Percentiles rank a stretch among this genome's conserved stretches.
These are phyloP conservation scores for Rhizopus microsporus DNA, from an alignment of 371 early-diverging fungal genomes.

Conservation along the genomic window DNA sequence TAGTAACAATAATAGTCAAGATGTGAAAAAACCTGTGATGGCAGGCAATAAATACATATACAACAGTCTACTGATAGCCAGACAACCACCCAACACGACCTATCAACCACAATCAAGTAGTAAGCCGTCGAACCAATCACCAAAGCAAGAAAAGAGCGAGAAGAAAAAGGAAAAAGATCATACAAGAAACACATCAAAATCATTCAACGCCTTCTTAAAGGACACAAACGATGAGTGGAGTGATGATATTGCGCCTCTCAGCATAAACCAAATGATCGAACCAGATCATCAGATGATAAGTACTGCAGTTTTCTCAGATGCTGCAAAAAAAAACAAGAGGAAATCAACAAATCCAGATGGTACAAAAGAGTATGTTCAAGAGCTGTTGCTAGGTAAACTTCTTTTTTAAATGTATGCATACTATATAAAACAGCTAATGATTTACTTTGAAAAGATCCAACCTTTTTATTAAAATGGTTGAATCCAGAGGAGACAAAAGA, in stretches of 20 bases:
- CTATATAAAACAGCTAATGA: not conserved
- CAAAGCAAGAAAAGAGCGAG: slow-evolving; percentile 3
- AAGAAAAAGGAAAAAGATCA: slow-evolving; percentile 21
- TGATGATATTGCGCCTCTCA: slow-evolving; percentile 21
- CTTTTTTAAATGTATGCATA: too few species aligned
- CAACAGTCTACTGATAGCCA: slow-evolving; percentile 34
- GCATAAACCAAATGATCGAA: not conserved
- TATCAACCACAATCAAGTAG: slow-evolving; percentile 14
- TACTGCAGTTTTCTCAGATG: not conserved
- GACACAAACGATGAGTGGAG: slow-evolving; percentile 61
- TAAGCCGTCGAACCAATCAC: slow-evolving; percentile 9
- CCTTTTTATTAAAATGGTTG: slow-evolving; percentile 20
- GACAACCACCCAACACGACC: slow-evolving; percentile 14
- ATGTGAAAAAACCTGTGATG: slow-evolving; percentile 18
- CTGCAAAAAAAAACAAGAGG: slow-evolving; percentile 8
- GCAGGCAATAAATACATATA: slow-evolving; percentile 50
- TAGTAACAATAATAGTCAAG: slow-evolving; percentile 1
- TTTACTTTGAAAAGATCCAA: slow-evolving; percentile 17
- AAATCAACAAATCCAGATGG: slow-evolving; percentile 14
- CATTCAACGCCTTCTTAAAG: slow-evolving; percentile 48
- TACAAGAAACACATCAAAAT: slow-evolving; percentile 41
- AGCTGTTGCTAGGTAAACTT: slow-evolving; percentile 13
- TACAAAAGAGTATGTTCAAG: slow-evolving; percentile 26
- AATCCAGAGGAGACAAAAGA: slow-evolving; percentile 29
- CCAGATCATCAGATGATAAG: slow-evolving; percentile 11